Evolutionary conservation across 2,329 filamentous ascomycete species (phyloP).

Genomic region (Lachnellula suecica): DNA sequence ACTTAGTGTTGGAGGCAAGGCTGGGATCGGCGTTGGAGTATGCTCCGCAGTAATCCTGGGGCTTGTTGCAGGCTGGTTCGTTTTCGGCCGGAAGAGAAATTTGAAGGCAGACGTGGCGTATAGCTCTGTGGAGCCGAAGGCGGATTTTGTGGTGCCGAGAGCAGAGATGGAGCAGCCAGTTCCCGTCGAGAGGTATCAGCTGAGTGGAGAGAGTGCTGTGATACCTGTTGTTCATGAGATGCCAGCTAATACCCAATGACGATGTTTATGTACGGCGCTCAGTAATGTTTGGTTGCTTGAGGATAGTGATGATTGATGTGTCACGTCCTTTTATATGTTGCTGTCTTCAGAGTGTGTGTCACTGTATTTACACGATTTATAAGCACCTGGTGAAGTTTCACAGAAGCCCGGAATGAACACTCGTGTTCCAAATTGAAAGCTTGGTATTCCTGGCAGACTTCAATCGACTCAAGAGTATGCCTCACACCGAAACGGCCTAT

Average conservation of each 20-base stretch:
- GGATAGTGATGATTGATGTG: no score
- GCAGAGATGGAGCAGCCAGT: background rate
- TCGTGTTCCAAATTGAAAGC: no score
- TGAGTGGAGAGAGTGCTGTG: slow-evolving; percentile 1
- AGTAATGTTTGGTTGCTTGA: no score
- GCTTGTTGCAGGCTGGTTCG: slow-evolving; percentile 2
- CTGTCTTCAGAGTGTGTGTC: no score
- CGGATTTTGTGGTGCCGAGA: background rate
- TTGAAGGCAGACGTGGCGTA: background rate
- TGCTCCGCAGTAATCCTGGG: slow-evolving; percentile 2
- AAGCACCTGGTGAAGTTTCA: no score
- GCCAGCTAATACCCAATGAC: background rate
- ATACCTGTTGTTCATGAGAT: background rate
- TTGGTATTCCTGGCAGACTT: no score
- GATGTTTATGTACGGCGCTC: no score
- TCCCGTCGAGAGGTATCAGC: background rate
- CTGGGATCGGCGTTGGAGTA: slow-evolving; percentile 7
- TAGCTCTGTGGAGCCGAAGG: background rate
- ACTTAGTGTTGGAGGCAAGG: slow-evolving; percentile 2
- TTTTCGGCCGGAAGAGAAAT: slow-evolving; percentile 1
- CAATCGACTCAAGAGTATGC: no score
- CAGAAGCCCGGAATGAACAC: no score
- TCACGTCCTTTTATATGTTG: no score
- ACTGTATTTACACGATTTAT: no score
- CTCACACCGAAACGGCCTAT: no score